Evolutionary conservation across 768 basidiomycete species (phyloP), one percentile per base, ranked within the genome.

Genomic region (Piloderma croceum): DNA sequence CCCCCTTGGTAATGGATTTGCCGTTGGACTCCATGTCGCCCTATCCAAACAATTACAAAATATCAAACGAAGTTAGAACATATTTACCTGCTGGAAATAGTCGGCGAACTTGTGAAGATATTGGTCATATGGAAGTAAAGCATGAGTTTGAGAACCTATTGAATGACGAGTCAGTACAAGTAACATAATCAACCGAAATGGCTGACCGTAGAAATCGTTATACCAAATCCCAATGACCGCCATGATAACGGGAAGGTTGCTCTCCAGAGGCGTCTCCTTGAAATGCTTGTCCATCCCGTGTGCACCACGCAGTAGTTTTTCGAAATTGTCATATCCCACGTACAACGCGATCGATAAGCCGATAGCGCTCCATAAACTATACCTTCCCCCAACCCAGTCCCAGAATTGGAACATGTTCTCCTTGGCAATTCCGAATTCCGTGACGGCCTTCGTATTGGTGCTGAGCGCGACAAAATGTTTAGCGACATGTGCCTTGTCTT

Each of bases 11-110:
- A 47, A 97, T 76, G 41, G 79, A 88, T 71, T 98, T 99, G 42
- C 96, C 96, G 62, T 99, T 97, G 18, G 91, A 96, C 66, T 99
- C 96, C 96, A 99, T 99, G 64, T 99, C 96, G 34, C 93, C 94
- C 76, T 81, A 38, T 5, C 7, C 25, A 34, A 29, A 33, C 17
- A 7, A 19, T n/a, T 7, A 35, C 19, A 36, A 7, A 31, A 21
- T 13, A 34, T 23, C 7, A 19, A 6, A 15, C 11, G 5, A 11
- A 38, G 39, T 21, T 11, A 38, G 21, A 17, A 45, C 45, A 33
- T 7, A 32, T 51, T 31, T 42, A 71, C 77, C 64, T 98, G 96
- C 64, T 97, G 96, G 88, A 99, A 99, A 73, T 98, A 98, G 64
- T 99, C 96, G 25, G 96, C 94, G 54, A 99, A 99, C 64, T 94